Base-by-base conservation (phyloP, 306 rosid genomes). In the Vigna reflexopilosa region DNA sequence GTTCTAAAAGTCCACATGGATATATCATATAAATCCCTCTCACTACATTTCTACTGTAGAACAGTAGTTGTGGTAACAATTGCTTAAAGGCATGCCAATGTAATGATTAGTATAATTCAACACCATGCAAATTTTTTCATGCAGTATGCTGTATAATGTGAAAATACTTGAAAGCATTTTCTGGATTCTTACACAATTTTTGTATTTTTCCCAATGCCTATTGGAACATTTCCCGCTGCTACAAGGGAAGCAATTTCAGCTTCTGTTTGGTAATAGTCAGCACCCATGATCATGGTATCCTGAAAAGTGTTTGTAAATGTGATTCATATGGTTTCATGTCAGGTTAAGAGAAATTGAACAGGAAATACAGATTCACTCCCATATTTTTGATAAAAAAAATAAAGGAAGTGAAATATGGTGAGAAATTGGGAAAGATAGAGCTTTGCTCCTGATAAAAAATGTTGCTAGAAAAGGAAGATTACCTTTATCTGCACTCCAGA, bases 221-320 rank as follows among this genome's bases (percentile, higher is more conserved):
- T 66, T 12, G 87, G 90, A 65, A 83, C 78, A 64, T 86, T 71
- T 61, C 83, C 87, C 0, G 30, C 55, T 11, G 82, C 82, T 80
- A 86, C 74, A 74, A 77, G 81, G 81, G 82, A 65, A 6, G 80
- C 84, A 14, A 83, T 81, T 77, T 86, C 87, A 77, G 74, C 77
- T 67, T 86, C 84, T 15, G 87, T 81, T 75, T 86, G 80, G 80
- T 83, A 86, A 81, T 74, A 63, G 47, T 81, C 87, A 44, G 87
- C 87, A 30, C 89, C 89, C 86, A 86, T 83, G 70, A 83, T 83
- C 82, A 83, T 49, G 77, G 89, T 83, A 79, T 86, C 87, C 90
- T 86, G 84, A 24, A 56, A 67, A 61, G 57, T 47, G 65, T 51
- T 56, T 32, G 59, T 45, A 63, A 51, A 63, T 7, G 50, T 64